These are phyloP conservation scores for Torulaspora franciscae DNA, from an alignment of 805 yeast species.

Conservation along the genomic window DNA sequence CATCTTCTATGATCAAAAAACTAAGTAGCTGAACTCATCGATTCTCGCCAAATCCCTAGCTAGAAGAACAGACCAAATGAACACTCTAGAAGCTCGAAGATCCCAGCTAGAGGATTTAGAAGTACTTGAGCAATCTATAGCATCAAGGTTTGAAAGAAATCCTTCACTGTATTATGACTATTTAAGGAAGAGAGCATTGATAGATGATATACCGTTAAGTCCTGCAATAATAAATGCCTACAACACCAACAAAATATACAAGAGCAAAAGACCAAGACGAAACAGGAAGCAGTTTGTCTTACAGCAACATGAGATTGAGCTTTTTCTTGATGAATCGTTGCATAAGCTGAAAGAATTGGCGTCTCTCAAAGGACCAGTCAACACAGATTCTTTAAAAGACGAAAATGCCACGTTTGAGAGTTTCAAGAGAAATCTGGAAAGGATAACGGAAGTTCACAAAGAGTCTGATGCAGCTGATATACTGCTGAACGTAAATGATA, in stretches of 20 bases:
- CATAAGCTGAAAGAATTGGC: conserved; percentile 29
- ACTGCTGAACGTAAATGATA: conserved; percentile 13
- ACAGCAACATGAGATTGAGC: conserved; percentile 64
- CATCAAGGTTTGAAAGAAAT: conserved; percentile 56
- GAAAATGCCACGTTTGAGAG: conserved; percentile 29
- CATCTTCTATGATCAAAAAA: neutral
- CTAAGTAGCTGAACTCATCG: neutral
- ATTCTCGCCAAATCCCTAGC: neutral
- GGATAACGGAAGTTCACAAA: conserved; percentile 7
- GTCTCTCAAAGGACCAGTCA: conserved; percentile 24
- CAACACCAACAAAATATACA: conserved; percentile 32
- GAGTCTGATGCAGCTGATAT: conserved; percentile 27
- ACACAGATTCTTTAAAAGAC: conserved; percentile 30
- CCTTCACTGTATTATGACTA: conserved; percentile 47
- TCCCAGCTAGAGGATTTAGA: conserved; percentile 59
- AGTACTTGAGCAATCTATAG: conserved; percentile 59
- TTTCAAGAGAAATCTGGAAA: conserved; percentile 20
- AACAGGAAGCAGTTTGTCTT: conserved; percentile 45
- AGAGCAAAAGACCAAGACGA: conserved; percentile 40
- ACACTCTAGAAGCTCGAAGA: conserved; percentile 38
- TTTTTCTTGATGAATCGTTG: conserved; percentile 46
- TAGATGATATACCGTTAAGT: conserved; percentile 2
- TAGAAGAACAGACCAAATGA: conserved; percentile 2
- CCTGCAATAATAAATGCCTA: conserved; percentile 17
- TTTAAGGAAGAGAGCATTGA: conserved; percentile 7